A percentile compares a stretch with the other conserved stretches of the same genome.
Conservation (phyloP, 345 rosid genomes). For the Psidium friedrichsthalianum region DNA sequence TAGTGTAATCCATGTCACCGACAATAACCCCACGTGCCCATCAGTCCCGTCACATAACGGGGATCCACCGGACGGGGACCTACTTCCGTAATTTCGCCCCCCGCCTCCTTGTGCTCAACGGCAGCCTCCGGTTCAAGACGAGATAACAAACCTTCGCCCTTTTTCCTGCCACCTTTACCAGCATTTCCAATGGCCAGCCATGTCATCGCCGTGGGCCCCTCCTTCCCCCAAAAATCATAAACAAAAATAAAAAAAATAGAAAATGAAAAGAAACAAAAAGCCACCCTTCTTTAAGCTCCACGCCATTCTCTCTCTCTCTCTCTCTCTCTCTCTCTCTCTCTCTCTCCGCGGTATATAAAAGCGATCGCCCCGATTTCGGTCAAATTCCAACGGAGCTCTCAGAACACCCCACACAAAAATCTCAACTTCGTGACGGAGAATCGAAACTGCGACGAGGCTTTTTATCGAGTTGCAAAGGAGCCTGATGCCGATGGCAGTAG, state of each 20-base stretch:
- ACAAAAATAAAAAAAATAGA: background rate
- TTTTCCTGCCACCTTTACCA: background rate
- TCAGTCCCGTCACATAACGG: no score
- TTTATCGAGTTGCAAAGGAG: background rate
- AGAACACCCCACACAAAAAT: background rate
- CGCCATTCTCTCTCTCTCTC: background rate
- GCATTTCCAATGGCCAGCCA: background rate
- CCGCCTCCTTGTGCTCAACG: no score
- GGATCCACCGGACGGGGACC: no score
- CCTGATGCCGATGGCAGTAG: constrained; percentile 5
- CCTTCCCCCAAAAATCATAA: background rate
- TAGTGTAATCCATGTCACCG: no score
- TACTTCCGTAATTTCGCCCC: no score
- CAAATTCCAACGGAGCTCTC: background rate
- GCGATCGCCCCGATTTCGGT: background rate
- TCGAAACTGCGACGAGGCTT: background rate
- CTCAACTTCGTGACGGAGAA: background rate
- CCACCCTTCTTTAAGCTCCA: background rate
- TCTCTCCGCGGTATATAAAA: background rate
- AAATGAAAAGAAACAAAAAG: background rate
- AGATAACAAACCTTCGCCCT: background rate
- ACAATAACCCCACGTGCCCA: no score
- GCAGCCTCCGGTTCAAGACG: no score
- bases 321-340: background rate
- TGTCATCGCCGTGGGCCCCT: background rate